Evolutionary conservation across 352 stramenopile species (phyloP).

Genomic region (Phytophthora melonis): DNA sequence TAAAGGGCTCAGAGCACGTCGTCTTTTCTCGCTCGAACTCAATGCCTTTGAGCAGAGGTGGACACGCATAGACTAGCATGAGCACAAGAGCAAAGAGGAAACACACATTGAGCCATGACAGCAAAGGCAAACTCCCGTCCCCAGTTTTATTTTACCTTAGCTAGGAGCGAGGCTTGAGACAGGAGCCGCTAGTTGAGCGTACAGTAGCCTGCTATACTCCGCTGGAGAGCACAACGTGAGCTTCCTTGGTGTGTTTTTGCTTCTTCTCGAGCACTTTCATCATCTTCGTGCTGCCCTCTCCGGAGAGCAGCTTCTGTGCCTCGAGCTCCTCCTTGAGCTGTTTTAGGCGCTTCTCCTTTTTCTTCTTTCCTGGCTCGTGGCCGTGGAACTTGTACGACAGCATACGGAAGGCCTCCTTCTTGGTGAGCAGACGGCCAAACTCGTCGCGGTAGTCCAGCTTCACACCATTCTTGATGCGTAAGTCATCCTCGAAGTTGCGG

Average conservation of each 20-base stretch:
- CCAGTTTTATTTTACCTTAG: slow-evolving; percentile 22
- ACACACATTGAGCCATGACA: slow-evolving; percentile 5
- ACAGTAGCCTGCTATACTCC: slow-evolving; percentile 45
- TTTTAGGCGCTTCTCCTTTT: slow-evolving; percentile 95
- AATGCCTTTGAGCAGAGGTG: neutral
- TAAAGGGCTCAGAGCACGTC: no score
- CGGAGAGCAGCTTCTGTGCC: slow-evolving; percentile 77
- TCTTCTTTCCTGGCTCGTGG: slow-evolving; percentile 97
- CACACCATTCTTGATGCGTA: slow-evolving; percentile 86
- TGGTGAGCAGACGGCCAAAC: slow-evolving; percentile 95
- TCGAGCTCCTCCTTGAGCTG: slow-evolving; percentile 86
- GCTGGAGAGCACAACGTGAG: slow-evolving; percentile 84
- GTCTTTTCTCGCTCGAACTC: no score
- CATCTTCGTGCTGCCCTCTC: slow-evolving; percentile 83
- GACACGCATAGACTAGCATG: neutral
- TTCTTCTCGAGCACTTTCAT: slow-evolving; percentile 90
- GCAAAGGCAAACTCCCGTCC: neutral
- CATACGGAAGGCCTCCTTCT: slow-evolving; percentile 98
- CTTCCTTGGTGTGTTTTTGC: slow-evolving; percentile 83
- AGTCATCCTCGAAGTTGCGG: slow-evolving; percentile 90
- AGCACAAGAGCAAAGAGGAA: slow-evolving; percentile 5
- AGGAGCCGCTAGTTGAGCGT: neutral
- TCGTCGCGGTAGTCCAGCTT: slow-evolving; percentile 98
- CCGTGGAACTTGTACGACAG: slow-evolving; percentile 99
- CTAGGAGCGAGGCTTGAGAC: neutral